Base-by-base conservation (phyloP, 2,329 filamentous ascomycete genomes). In the Colletotrichum sp. region DNA sequence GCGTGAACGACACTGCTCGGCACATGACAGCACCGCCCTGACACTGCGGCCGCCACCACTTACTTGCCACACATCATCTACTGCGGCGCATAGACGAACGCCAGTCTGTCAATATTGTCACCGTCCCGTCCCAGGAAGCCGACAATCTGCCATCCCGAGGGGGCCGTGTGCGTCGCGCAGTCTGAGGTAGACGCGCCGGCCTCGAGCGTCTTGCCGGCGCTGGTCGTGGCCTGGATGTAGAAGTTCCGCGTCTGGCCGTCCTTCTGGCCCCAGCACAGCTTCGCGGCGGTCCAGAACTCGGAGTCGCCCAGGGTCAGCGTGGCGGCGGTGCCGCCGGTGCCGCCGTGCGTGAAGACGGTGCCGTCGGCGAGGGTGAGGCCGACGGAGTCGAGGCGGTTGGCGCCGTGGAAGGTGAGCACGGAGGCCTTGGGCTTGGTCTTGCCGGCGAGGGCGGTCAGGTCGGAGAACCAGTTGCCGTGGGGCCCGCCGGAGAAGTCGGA, bases 91-190 rank as follows among this genome's bases (percentile, higher is more conserved):
- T 87, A 89, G 32, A 89, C 81, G 76, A 90, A 87, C 1, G 82
- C 90, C 49, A 92, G 79, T 80, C 89, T 87, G 80, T 92, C 90
- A 60, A 92, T 79, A 82, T 92, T 90, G 73, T 90, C 89, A 0
- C 89, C 90, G 75, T 80, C 83, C 79, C 89, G 87, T 18, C 90
- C 89, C 69, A 88, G 79, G 78, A 88, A 90, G 5, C 90, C 90
- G n/a, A 89, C 87, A 80, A 91, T 88, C 68, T 87, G 86, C 85
- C 87, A 90, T 4, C 89, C 89, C 2, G 76, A 73, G 24, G 87
- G 88, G 3, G 89, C 89, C n/a, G 80, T 82, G 68, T 85, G 88
- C 3, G 85, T 86, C 7, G 82, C 80, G 79, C 90, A 92, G 75
- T 89, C 87, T 13, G 77, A 80, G 0, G 89, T 91, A 32, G 82